phyloP scores from a whole-genome alignment of 2,329 filamentous ascomycete genomes.

The Catunica adiposa region DNA sequence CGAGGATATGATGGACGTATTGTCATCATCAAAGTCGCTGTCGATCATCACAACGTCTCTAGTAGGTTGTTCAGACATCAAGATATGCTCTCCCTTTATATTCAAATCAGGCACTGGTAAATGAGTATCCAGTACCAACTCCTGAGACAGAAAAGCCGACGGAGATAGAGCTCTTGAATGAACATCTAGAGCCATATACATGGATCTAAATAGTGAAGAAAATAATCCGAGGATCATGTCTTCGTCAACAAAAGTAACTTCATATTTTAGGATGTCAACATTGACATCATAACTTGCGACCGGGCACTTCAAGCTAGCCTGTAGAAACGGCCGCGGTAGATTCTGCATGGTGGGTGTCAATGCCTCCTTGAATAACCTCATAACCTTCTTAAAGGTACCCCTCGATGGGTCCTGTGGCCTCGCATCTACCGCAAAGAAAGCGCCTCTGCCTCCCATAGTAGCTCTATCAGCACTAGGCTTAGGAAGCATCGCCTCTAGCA shows the following conservation, averaged over 20 bases:
- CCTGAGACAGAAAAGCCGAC: not conserved
- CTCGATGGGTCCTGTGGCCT: constrained; percentile 42
- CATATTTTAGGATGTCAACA: constrained; percentile 53
- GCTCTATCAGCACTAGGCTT: constrained; percentile 28
- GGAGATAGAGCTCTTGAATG: too few relatives aligned
- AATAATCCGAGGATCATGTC: constrained; percentile 29
- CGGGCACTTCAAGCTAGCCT: constrained; percentile 46
- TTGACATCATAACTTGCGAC: constrained; percentile 53
- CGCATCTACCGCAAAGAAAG: constrained; percentile 52
- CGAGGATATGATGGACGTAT: too few relatives aligned
- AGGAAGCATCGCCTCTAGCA: constrained; percentile 42
- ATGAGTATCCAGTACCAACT: not conserved
- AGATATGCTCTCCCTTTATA: too few relatives aligned
- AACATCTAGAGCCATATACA: constrained; percentile 21
- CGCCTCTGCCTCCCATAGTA: constrained; percentile 29
- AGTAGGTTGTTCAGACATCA: too few relatives aligned
- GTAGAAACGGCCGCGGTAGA: constrained; percentile 39
- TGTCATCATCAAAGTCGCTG: too few relatives aligned
- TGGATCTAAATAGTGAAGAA: constrained; percentile 25
- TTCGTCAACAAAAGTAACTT: constrained; percentile 50
- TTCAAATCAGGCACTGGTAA: too few relatives aligned
- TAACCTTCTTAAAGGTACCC: constrained; percentile 44
- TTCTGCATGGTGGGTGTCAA: constrained; percentile 21
- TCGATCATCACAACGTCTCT: too few relatives aligned
- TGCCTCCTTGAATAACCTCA: constrained; percentile 33